These are phyloP conservation scores for Podila verticillata DNA, from an alignment of 192 early-diverging fungal species.

Conservation along the genomic window DNA sequence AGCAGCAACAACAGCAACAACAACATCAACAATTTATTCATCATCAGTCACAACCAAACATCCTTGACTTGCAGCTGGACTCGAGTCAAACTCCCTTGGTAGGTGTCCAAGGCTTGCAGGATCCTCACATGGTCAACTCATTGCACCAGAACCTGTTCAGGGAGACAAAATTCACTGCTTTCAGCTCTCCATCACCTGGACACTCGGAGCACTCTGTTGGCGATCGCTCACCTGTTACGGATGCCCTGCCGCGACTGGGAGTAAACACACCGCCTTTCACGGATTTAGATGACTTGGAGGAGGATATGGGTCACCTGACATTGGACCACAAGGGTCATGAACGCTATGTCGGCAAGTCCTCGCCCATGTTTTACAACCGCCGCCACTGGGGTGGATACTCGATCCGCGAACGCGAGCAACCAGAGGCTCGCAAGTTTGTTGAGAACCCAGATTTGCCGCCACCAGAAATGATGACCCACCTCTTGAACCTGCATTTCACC, in stretches of 20 bases:
- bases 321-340: constrained; percentile 77
- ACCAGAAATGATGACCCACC: constrained; percentile 62
- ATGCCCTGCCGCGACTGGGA: constrained; percentile 19
- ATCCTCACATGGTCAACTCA: constrained; percentile 18
- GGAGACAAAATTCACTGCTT: constrained; percentile 19
- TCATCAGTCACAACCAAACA: constrained; percentile 3
- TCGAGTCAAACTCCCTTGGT: constrained; percentile 28
- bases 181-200: constrained; percentile 34
- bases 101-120: constrained; percentile 3
- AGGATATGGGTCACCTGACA: constrained; percentile 71
- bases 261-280: constrained; percentile 47
- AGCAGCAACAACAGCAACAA: constrained; percentile 8
- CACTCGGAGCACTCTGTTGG: constrained; percentile 33
- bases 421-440: constrained; percentile 37
- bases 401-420: constrained; percentile 52
- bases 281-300: constrained; percentile 59
- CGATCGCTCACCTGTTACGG: constrained; percentile 12
- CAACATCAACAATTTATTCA: neutral
- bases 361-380: constrained; percentile 73
- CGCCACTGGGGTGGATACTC: constrained; percentile 53
- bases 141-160: constrained; percentile 27
- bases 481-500: constrained; percentile 72
- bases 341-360: constrained; percentile 75
- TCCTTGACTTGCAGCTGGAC: constrained; percentile 21
- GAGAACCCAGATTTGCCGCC: constrained; percentile 64